Conservation (phyloP, 108 stramenopile genomes). For the Cafeteria roenbergensis region DNA sequence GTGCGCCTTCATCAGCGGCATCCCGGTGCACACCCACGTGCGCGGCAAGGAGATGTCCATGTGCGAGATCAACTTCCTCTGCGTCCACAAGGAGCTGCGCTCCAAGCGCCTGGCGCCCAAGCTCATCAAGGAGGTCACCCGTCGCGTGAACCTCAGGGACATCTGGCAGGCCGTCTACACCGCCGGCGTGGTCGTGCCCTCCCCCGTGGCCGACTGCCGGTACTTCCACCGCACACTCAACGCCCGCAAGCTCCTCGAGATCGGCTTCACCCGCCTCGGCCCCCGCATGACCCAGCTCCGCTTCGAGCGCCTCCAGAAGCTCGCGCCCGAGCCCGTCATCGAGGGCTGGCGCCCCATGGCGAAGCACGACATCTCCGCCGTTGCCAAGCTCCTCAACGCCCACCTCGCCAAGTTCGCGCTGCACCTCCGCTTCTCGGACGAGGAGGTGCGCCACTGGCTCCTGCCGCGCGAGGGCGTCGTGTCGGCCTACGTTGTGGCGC, state of each 20-base stretch:
- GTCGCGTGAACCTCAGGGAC: conserved; percentile 71
- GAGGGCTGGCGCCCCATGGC: conserved; percentile 56
- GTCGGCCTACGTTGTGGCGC: conserved; percentile 65
- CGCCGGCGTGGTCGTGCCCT: conserved; percentile 85
- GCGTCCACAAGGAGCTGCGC: conserved; percentile 93
- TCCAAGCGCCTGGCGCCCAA: conserved; percentile 91
- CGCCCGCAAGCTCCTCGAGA: conserved; percentile 80
- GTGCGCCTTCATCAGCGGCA: conserved; percentile 80
- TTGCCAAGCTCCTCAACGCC: conserved; percentile 50
- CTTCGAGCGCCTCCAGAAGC: conserved; percentile 57
- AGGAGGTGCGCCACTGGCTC: conserved; percentile 85
- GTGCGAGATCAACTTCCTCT: conserved; percentile 96
- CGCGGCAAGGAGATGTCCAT: conserved; percentile 26
- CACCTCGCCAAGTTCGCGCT: conserved; percentile 69
- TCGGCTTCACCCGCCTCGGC: conserved; percentile 70
- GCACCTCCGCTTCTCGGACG: conserved; percentile 49
- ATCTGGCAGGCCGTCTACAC: conserved; percentile 96
- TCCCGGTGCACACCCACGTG: conserved; percentile 67
- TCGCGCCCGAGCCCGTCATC: conserved; percentile 43
- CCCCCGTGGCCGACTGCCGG: conserved; percentile 70
- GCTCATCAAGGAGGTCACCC: conserved; percentile 95
- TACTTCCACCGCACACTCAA: conserved; percentile 86
- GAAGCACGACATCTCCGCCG: conserved; percentile 60
- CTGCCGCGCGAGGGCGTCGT: conserved; percentile 76
- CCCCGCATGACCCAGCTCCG: conserved; percentile 85